Conservation (phyloP, 23 red algal genomes). For the Chondrus crispus region DNA sequence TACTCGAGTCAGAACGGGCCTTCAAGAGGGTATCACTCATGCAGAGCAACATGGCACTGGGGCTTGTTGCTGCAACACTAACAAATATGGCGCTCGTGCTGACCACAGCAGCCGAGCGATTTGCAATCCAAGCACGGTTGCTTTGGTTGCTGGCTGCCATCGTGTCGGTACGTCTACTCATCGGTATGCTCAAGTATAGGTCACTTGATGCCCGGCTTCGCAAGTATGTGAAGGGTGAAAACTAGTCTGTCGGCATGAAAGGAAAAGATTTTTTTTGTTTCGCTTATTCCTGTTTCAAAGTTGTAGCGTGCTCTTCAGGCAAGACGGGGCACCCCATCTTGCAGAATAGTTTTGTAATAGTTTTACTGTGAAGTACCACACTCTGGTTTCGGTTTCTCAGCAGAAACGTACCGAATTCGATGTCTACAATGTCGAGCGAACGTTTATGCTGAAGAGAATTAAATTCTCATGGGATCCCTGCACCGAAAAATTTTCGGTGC, state of each 20-base stretch:
- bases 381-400: too few species aligned
- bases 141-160: constrained; percentile 63
- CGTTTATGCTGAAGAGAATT: too few species aligned
- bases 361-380: too few species aligned
- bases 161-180: constrained; percentile 21
- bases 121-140: constrained; percentile 50
- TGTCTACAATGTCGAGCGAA: too few species aligned
- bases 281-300: too few species aligned
- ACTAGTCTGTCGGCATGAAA: background rate
- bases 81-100: constrained; percentile 63
- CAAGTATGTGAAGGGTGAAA: constrained; percentile 43
- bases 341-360: too few species aligned
- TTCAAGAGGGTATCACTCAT: constrained; percentile 62
- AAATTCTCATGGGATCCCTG: too few species aligned
- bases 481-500: too few species aligned
- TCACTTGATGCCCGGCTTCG: constrained; percentile 45
- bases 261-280: too few species aligned
- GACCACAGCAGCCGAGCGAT: constrained; percentile 50
- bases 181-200: constrained; percentile 64
- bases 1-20: constrained; percentile 74
- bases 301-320: too few species aligned
- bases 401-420: too few species aligned
- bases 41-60: constrained; percentile 74
- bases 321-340: too few species aligned
- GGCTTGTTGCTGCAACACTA: constrained; percentile 51